phyloP scores from a whole-genome alignment of 371 early-diverging fungal species.

The Globomyces sp. region DNA sequence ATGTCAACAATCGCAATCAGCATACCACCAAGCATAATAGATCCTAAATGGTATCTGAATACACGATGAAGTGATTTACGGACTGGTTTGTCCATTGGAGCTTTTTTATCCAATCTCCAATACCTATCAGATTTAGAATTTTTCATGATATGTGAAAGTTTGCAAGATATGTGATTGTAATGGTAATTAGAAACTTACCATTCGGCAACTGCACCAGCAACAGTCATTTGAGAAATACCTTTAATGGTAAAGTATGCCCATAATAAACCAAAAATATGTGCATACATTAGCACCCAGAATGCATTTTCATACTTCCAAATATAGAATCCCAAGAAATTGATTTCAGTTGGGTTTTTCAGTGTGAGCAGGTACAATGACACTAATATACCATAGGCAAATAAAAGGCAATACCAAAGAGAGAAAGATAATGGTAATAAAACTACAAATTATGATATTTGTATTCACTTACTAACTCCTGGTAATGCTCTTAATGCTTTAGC shows the following conservation, averaged over 20 bases:
- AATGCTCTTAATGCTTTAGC: conserved; percentile 19
- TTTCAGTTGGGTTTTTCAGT: not conserved
- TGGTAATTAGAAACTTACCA: conserved; percentile 51
- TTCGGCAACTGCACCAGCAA: conserved; percentile 51
- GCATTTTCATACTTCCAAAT: no score
- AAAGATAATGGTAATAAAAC: conserved; percentile 7
- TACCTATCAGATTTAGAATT: conserved; percentile 32
- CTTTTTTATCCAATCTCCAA: conserved; percentile 49
- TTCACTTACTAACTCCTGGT: conserved; percentile 17
- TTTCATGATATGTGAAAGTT: conserved; percentile 30
- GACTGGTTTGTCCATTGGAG: conserved; percentile 32
- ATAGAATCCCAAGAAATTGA: no score
- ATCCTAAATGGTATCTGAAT: conserved; percentile 53
- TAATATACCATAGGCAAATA: conserved; percentile 23
- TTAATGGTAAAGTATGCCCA: conserved; percentile 45
- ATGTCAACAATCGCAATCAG: conserved; percentile 50
- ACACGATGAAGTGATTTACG: conserved; percentile 36
- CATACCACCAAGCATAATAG: conserved; percentile 49
- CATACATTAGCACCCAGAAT: conserved; percentile 22
- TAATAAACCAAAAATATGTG: conserved; percentile 50
- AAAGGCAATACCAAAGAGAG: not conserved
- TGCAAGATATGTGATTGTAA: conserved; percentile 29
- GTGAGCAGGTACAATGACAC: conserved; percentile 21
- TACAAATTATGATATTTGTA: not conserved
- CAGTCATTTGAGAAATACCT: conserved; percentile 43